Conservation (phyloP, 2,329 filamentous ascomycete genomes). For the Fusarium sororula region DNA sequence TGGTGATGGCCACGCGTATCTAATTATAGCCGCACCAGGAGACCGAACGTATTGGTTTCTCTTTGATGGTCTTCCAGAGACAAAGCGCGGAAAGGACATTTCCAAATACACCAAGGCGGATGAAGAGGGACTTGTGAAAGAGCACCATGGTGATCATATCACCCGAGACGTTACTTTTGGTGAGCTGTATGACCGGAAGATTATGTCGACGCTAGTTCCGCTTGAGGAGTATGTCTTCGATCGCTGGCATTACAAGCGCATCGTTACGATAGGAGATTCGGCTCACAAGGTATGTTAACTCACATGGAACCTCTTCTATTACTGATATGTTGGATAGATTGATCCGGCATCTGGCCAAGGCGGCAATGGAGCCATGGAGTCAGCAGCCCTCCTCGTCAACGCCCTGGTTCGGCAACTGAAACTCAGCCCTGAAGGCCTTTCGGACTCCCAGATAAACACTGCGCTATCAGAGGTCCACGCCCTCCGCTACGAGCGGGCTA, state of each 20-base stretch:
- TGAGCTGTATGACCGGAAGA: not conserved
- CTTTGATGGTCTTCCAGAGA: not conserved
- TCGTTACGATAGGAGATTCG: not conserved
- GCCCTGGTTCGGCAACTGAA: not conserved
- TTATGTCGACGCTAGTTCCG: not conserved
- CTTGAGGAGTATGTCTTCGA: not conserved
- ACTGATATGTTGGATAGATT: not conserved
- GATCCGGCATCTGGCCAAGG: not conserved
- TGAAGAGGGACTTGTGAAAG: not conserved
- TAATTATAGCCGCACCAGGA: not conserved
- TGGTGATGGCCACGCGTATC: not conserved
- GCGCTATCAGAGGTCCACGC: not conserved
- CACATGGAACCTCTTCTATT: rapidly evolving
- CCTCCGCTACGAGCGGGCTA: not conserved
- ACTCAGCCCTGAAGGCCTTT: not conserved
- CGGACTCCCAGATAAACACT: not conserved
- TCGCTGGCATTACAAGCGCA: not conserved
- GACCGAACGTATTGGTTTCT: not conserved
- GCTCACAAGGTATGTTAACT: not conserved
- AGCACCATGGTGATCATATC: not conserved
- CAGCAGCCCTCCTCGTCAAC: not conserved
- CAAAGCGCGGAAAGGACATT: not conserved
- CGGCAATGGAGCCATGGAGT: not conserved
- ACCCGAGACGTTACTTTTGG: not conserved
- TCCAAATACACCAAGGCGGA: not conserved